These are phyloP conservation scores for Carex cristatella DNA, from an alignment of 176 grass and related monocot genomes.

Conservation along the genomic window DNA sequence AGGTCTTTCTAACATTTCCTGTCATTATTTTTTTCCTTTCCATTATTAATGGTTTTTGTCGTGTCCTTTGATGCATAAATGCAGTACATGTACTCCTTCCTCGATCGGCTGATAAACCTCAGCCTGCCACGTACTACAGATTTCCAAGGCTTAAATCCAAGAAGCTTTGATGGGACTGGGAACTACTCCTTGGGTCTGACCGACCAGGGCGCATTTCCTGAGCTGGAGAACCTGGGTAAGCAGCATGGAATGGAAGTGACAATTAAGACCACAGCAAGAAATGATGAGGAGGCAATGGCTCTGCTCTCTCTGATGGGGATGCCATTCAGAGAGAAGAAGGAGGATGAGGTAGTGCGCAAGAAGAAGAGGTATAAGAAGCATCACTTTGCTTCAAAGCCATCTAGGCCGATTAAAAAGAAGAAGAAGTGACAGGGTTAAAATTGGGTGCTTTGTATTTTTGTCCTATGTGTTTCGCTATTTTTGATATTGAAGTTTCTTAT, in stretches of 20 bases:
- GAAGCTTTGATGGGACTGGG: constrained; percentile 74
- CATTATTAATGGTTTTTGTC: constrained; percentile 1
- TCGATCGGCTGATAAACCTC: constrained; percentile 94
- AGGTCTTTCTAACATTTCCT: not conserved
- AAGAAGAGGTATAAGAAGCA: constrained; percentile 72
- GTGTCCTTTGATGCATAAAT: constrained; percentile 16
- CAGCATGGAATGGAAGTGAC: constrained; percentile 85
- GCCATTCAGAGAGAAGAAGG: constrained; percentile 61
- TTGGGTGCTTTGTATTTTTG: not conserved
- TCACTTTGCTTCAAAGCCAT: constrained; percentile 27
- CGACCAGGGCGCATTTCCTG: constrained; percentile 79
- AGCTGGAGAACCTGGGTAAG: constrained; percentile 80
- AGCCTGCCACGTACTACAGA: constrained; percentile 78
- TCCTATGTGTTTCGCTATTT: constrained; percentile 5
- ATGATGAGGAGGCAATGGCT: constrained; percentile 50
- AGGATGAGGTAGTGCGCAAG: constrained; percentile 23
- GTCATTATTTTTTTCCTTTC: not conserved
- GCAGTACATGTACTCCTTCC: constrained; percentile 82
- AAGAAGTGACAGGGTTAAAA: not conserved
- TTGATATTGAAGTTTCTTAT: not conserved
- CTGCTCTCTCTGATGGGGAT: constrained; percentile 74
- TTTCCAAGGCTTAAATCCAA: constrained; percentile 76
- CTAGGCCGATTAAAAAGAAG: constrained; percentile 22
- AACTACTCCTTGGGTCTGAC: constrained; percentile 67
- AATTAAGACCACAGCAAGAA: constrained; percentile 66